Percentiles rank a stretch among this genome's conserved stretches.
Conservation (phyloP, 257 asterid species). For the Solanum ossicruentum region DNA sequence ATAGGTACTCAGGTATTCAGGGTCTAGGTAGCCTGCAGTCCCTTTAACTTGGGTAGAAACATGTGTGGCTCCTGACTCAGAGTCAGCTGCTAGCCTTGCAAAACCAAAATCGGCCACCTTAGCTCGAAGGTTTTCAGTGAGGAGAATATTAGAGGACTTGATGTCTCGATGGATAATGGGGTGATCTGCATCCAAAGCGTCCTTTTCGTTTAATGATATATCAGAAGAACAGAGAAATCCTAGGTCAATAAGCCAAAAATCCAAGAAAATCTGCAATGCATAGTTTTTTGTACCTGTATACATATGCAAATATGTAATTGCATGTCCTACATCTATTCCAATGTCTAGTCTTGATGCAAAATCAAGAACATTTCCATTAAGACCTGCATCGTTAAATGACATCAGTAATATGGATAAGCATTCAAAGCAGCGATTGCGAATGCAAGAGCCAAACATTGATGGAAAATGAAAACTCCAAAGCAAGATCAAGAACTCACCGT, state of each 20-base stretch:
- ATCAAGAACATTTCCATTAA: constrained; percentile 47
- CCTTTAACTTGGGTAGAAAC: constrained; percentile 96
- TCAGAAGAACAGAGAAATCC: not conserved
- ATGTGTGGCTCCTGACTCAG: constrained; percentile 78
- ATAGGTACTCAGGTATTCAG: constrained; percentile 79
- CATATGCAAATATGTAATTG: constrained; percentile 86
- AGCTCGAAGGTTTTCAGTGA: constrained; percentile 77
- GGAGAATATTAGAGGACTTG: constrained; percentile 92
- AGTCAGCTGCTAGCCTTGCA: constrained; percentile 67
- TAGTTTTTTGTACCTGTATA: constrained; percentile 48
- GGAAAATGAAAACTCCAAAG: not conserved
- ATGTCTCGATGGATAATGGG: constrained; percentile 97
- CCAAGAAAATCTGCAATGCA: not conserved
- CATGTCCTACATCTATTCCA: constrained; percentile 93
- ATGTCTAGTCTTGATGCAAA: constrained; percentile 64
- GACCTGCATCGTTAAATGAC: constrained; percentile 29
- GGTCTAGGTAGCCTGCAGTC: constrained; percentile 95
- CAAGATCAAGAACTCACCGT: constrained; percentile 42
- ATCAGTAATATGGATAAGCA: not conserved
- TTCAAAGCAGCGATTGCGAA: not conserved
- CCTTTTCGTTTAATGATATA: not conserved
- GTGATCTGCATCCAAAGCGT: constrained; percentile 49
- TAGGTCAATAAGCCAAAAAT: not conserved
- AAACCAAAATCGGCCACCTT: constrained; percentile 98
- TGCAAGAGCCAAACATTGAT: not conserved